A percentile compares a stretch with the other conserved stretches of the same genome.
Evolutionary conservation across 352 stramenopile genomes (phyloP).

Genomic region (Globisporangium iwayamae): DNA sequence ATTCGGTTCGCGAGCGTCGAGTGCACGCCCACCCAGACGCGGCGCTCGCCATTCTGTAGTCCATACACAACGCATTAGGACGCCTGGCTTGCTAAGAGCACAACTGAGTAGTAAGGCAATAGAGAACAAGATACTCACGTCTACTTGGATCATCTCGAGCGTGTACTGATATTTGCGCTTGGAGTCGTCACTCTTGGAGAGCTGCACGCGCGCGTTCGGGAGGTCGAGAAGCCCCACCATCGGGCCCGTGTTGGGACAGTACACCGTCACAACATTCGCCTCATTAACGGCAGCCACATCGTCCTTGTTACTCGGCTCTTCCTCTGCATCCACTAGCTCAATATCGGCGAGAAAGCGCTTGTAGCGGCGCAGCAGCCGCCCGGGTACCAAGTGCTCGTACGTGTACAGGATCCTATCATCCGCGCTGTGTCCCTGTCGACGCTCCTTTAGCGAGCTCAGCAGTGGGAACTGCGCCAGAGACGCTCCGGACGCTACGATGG

Average conservation of each 20-base stretch:
- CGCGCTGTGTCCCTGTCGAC: constrained; percentile 1
- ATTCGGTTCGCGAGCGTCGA: constrained; percentile 76
- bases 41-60: constrained; percentile 57
- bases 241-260: constrained; percentile 80
- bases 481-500: background rate
- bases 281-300: constrained; percentile 1
- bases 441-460: constrained; percentile 27
- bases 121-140: constrained; percentile 36
- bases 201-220: constrained; percentile 58
- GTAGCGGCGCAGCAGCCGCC: constrained; percentile 64
- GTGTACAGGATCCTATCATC: constrained; percentile 32
- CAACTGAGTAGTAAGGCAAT: background rate
- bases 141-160: constrained; percentile 79
- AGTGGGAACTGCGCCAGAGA: constrained; percentile 14
- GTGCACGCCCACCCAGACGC: constrained; percentile 79
- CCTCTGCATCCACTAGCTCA: constrained; percentile 29
- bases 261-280: constrained; percentile 54
- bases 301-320: background rate
- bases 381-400: constrained; percentile 55
- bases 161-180: constrained; percentile 86
- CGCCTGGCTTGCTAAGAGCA: background rate
- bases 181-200: constrained; percentile 68
- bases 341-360: constrained; percentile 84
- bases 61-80: background rate
- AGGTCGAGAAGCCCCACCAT: constrained; percentile 78